These are phyloP conservation scores for Orobanche coerulescens DNA, from an alignment of 257 asterid species.

Conservation along the genomic window DNA sequence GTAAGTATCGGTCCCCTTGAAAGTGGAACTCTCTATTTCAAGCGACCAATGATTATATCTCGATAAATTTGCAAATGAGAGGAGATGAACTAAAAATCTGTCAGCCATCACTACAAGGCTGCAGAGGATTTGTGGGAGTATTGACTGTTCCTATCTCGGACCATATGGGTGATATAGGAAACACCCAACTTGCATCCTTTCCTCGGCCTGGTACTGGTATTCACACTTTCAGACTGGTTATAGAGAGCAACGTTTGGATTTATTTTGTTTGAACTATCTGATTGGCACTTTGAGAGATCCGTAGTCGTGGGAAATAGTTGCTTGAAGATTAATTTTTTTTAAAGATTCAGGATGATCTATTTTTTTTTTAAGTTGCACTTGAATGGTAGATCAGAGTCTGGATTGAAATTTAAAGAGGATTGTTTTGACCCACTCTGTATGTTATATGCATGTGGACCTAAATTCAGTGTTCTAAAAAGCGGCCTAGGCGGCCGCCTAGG, in stretches of 20 bases:
- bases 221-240: background rate
- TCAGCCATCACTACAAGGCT: background rate
- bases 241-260: background rate
- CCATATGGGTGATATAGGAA: constrained; percentile 12
- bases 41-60: background rate
- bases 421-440: background rate
- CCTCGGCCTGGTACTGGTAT: constrained; percentile 4
- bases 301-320: no score
- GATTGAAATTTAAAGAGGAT: constrained; percentile 7
- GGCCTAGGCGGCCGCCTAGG: no score
- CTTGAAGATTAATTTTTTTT: no score
- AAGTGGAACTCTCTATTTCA: background rate
- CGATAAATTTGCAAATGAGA: background rate
- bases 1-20: background rate
- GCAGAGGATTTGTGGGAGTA: background rate
- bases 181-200: background rate
- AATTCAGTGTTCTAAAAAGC: no score
- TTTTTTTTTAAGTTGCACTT: background rate
- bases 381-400: background rate
- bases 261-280: background rate
- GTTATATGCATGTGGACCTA: background rate
- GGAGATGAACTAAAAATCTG: background rate
- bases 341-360: background rate
- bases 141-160: background rate
- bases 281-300: no score